Base-by-base conservation (phyloP, 768 basidiomycete species). In the Cyclocybe aegerita region DNA sequence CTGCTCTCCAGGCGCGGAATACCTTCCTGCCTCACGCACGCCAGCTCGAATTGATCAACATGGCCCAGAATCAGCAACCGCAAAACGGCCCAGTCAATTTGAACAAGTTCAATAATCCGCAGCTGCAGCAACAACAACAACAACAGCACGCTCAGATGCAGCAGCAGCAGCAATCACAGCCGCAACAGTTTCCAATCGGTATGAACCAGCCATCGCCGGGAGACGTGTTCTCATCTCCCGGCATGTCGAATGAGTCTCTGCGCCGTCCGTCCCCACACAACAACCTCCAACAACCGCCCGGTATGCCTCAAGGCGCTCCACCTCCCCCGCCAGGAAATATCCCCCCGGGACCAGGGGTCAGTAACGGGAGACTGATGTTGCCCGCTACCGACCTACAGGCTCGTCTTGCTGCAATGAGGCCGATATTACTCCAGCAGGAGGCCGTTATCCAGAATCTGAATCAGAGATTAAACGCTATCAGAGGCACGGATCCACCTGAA, bases 151-250 rank as follows among this genome's bases (percentile, higher is more conserved):
- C 60, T 38, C 60, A 52, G 51, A 59, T 63, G 30, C 59, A 60
- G 15, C 39, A 58, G 37, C 60, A 67, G 10, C 72, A 73, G 48
- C 73, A 65, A 36, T 51, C 52, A 10, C 57, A 55, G 15, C 59
- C 68, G 47, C 68, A 63, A 39, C 60, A 62, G 23, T 59, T 68
- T 7, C 44, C 59, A 54, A 62, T 66, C 33, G 62, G 65, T 32
- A 64, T 74, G 53, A 74, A 69, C 49, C 78, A 74, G 52, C 45
- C 66, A 0, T 55, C 70, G 15, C 58, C 70, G 7, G 54, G 66
- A 15, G 81, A 82, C 48, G 72, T 79, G 57, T 82, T 83, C 60
- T 58, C 74, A 15, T 65, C 79, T 7, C 67, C 78, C n/a, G 70
- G 69, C 16, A 71, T 79, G 65, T 45, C 65, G 29, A 65, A 68